These are phyloP conservation scores for Phoma sp. DNA, from an alignment of 2,329 filamentous ascomycete genomes.

Conservation along the genomic window DNA sequence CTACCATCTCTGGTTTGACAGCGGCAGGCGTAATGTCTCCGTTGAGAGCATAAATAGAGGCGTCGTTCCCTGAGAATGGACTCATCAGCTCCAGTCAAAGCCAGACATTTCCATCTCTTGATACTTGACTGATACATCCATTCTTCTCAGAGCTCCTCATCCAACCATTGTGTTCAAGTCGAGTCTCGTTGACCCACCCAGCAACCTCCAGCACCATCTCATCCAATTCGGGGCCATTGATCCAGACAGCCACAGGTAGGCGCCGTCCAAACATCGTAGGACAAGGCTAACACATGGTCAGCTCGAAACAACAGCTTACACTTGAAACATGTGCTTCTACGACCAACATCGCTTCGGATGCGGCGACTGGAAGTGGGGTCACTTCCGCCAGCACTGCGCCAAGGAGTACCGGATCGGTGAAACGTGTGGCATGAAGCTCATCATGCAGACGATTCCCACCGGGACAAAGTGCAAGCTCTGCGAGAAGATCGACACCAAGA, in stretches of 20 bases:
- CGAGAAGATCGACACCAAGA: conserved; percentile 87
- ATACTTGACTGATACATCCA: conserved; percentile 36
- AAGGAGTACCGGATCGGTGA: conserved; percentile 96
- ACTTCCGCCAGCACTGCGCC: conserved; percentile 90
- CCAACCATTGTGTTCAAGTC: conserved; percentile 43
- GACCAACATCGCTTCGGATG: conserved; percentile 86
- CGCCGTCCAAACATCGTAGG: conserved; percentile 36
- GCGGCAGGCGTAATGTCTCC: conserved; percentile 37
- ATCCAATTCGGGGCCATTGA: too few species aligned
- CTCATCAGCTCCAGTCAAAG: conserved; percentile 45
- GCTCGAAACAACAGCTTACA: conserved; percentile 37
- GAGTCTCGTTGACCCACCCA: conserved; percentile 35
- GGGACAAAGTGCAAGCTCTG: conserved; percentile 80
- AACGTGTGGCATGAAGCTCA: conserved; percentile 92
- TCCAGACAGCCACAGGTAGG: conserved; percentile 11
- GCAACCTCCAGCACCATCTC: too few species aligned
- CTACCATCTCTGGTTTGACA: conserved; percentile 47
- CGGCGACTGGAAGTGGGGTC: conserved; percentile 93
- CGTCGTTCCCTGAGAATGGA: conserved; percentile 29
- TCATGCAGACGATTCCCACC: conserved; percentile 74
- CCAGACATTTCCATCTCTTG: conserved; percentile 38
- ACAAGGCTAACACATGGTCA: conserved; percentile 39
- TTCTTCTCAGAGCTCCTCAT: conserved; percentile 29
- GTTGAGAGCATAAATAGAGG: conserved; percentile 52
- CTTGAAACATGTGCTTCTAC: conserved; percentile 86